Base-by-base conservation (phyloP, 306 rosid species). In the Pachyrhizus erosus region DNA sequence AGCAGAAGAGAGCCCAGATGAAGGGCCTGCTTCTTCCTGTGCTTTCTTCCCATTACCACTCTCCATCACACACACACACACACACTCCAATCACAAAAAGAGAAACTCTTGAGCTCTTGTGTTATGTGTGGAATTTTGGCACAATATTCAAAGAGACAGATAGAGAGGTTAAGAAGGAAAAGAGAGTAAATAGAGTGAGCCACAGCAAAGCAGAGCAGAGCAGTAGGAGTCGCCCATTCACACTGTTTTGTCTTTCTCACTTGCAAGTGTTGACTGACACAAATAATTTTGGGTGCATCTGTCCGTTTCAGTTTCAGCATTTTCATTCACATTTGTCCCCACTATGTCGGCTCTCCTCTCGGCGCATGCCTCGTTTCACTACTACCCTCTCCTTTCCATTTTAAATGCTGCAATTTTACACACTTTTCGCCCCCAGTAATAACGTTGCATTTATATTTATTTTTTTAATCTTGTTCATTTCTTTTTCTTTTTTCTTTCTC, bases 1-100 rank as follows among this genome's bases (percentile, higher is more conserved):
- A 75, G 86, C 79, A 45, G 51, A 39, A 39, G 43, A 39, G 43
- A 39, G 43, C 0, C 43, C 43, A 58, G 87, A 71, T 5, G 96
- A 93, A 18, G 98, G 86, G 52, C 94, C 90, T 65, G 97, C 98
- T 75, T 85, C 92, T 84, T 82, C 92, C 49, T 83, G 86, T 81
- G 78, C 80, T 81, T 84, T 87, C 85, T 89, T 92, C 84, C 60
- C 77, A 68, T 74, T 84, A 48, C 68, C 88, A 80, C 89, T 81
- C 71, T 91, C 97, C 97, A 91, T 57, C 33, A 58, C 46, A n/a
- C n/a, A n/a, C n/a, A 4, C 34, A 2, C 34, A 2, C 74, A 46
- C 37, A 60, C 76, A 26, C 73, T 39, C 52, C 45, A 52, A 73
- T 67, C 46, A 54, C 77, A 40, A 17, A 26, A 15, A 70, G 18